phyloP scores from a whole-genome alignment of 2,329 filamentous ascomycete genomes.

The Chrysosporium keratinophilum region DNA sequence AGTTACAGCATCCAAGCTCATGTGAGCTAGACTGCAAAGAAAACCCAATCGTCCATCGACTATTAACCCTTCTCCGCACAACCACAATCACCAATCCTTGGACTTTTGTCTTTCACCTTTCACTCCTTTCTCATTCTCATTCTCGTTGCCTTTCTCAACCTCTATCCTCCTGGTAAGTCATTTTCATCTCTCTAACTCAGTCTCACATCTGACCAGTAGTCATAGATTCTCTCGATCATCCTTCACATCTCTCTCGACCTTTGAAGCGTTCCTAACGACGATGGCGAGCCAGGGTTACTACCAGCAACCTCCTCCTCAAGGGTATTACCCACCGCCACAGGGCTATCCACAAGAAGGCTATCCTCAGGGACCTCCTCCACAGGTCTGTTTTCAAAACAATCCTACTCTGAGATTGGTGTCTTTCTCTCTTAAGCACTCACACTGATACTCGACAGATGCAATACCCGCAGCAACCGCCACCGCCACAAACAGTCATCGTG shows the following conservation, averaged over 20 bases:
- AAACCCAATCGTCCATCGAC: too few species aligned
- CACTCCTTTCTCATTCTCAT: not conserved
- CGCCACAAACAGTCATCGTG: slow-evolving; percentile 26
- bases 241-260: not conserved
- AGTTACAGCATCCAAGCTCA: too few species aligned
- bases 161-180: not conserved
- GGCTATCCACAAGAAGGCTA: slow-evolving; percentile 28
- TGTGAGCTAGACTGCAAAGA: too few species aligned
- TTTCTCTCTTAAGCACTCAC: not conserved
- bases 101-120: not conserved
- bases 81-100: not conserved
- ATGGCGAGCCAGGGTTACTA: slow-evolving; percentile 39
- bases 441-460: slow-evolving; percentile 29
- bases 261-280: not conserved
- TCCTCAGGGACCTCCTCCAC: slow-evolving; percentile 21
- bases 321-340: slow-evolving; percentile 20
- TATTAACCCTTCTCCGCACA: too few species aligned
- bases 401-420: not conserved
- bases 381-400: slow-evolving; percentile 18
- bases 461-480: slow-evolving; percentile 43
- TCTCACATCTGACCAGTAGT: not conserved
- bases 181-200: not conserved
- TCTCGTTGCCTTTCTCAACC: not conserved
- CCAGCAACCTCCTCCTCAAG: slow-evolving; percentile 14
- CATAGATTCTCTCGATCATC: not conserved